Conservation (phyloP, 345 rosid genomes). For the Hibiscus mutabilis region DNA sequence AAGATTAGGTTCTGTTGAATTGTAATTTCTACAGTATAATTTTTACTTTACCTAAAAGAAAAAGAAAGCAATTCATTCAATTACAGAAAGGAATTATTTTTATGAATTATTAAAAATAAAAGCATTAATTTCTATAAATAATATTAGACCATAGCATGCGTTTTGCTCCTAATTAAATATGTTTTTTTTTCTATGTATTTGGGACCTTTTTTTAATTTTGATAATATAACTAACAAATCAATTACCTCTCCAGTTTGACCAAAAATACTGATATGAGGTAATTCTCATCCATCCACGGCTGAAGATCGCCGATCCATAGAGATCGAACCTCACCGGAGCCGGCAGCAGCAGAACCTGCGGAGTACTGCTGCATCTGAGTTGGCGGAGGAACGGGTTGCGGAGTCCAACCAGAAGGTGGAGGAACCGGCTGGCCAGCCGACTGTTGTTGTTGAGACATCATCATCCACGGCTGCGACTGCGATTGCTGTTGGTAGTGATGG, state of each 20-base stretch:
- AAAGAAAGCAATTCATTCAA: background rate
- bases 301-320: conserved; percentile 90
- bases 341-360: conserved; percentile 19
- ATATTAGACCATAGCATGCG: background rate
- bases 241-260: conserved; percentile 61
- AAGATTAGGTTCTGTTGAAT: background rate
- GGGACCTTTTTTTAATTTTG: too few species aligned
- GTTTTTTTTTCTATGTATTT: background rate
- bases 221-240: background rate
- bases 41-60: background rate
- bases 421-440: conserved; percentile 64
- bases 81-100: background rate
- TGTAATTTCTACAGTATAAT: background rate
- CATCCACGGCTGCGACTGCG: conserved; percentile 50
- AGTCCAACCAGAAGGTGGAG: conserved; percentile 74
- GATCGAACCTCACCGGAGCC: conserved; percentile 52
- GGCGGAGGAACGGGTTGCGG: conserved; percentile 70
- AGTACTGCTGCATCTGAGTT: conserved; percentile 38
- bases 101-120: background rate
- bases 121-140: background rate
- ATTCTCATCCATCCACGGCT: conserved; percentile 89
- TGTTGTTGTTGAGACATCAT: conserved; percentile 44
- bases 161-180: background rate
- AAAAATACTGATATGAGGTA: conserved; percentile 53
- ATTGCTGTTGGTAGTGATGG: conserved; percentile 37